Percentiles rank a stretch among this genome's conserved stretches.
Evolutionary conservation across 106 monocot species (phyloP).

Genomic region (Amphibolis antarctica): DNA sequence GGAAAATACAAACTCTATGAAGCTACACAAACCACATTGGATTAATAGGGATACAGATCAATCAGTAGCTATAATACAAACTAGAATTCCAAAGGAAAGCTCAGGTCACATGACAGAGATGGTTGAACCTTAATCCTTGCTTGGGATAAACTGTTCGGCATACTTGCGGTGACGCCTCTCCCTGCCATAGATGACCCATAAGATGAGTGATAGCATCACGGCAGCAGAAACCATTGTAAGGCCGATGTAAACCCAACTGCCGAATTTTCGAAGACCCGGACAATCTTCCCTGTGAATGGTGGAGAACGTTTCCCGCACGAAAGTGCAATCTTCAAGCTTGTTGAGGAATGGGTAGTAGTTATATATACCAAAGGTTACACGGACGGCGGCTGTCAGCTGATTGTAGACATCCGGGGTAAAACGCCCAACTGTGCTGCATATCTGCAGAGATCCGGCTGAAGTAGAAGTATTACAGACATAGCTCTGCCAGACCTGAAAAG

Average conservation of each 20-base stretch:
- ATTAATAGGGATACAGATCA: too few species aligned
- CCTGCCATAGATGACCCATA: constrained; percentile 71
- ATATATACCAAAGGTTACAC: constrained; percentile 42
- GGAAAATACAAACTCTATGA: too few species aligned
- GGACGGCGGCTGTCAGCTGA: constrained; percentile 46
- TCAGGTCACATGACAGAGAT: too few species aligned
- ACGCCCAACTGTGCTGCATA: constrained; percentile 55
- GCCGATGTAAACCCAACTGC: constrained; percentile 48
- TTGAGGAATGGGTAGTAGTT: constrained; percentile 62
- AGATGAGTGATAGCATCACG: constrained; percentile 71
- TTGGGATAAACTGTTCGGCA: constrained; percentile 18
- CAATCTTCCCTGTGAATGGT: constrained; percentile 39
- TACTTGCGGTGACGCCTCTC: constrained; percentile 52
- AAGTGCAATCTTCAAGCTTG: constrained; percentile 63
- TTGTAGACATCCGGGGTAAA: constrained; percentile 41
- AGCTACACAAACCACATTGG: too few species aligned
- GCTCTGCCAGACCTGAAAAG: constrained; percentile 48
- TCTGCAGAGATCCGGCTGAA: constrained; percentile 24
- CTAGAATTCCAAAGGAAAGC: too few species aligned
- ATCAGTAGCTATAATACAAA: too few species aligned
- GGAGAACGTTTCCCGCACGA: constrained; percentile 55
- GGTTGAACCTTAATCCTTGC: too few species aligned
- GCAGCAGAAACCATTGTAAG: constrained; percentile 52
- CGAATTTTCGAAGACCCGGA: constrained; percentile 50
- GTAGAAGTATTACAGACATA: constrained; percentile 32